phyloP scores from a whole-genome alignment of 148 eudicot species.

The Tetragonia tetragonoides region DNA sequence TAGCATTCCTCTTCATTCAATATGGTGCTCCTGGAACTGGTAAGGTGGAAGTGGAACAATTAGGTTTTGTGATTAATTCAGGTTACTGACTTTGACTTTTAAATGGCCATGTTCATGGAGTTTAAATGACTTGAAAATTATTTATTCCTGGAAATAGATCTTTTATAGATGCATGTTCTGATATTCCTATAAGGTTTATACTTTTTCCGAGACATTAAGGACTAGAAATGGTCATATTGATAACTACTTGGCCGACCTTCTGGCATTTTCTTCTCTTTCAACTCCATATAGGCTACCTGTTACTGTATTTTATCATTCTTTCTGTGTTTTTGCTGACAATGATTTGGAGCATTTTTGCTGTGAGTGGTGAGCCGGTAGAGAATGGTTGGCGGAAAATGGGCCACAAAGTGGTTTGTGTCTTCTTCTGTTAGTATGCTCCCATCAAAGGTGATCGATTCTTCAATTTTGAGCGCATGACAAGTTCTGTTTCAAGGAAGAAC shows the following conservation, averaged over 20 bases:
- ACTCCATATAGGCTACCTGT: no score
- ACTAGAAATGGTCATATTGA: no score
- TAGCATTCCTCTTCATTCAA: slow-evolving; percentile 40
- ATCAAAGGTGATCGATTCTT: background rate
- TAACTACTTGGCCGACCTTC: no score
- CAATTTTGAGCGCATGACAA: background rate
- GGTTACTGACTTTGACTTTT: background rate
- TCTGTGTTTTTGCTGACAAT: no score
- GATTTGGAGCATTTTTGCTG: no score
- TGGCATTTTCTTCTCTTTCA: no score
- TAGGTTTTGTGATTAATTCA: background rate
- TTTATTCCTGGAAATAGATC: background rate
- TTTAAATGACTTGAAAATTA: no score
- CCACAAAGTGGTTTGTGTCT: background rate
- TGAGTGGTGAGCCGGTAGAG: background rate
- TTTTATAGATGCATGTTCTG: background rate
- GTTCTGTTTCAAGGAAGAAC: background rate
- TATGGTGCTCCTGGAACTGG: slow-evolving; percentile 31
- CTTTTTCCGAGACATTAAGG: no score
- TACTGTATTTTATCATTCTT: no score
- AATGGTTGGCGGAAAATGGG: background rate
- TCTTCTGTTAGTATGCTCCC: background rate
- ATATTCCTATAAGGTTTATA: background rate
- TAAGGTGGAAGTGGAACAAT: background rate
- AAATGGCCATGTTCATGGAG: background rate